Evolutionary conservation across 179 eudicot genomes (phyloP).

Genomic region (Amaranthus tricolor): DNA sequence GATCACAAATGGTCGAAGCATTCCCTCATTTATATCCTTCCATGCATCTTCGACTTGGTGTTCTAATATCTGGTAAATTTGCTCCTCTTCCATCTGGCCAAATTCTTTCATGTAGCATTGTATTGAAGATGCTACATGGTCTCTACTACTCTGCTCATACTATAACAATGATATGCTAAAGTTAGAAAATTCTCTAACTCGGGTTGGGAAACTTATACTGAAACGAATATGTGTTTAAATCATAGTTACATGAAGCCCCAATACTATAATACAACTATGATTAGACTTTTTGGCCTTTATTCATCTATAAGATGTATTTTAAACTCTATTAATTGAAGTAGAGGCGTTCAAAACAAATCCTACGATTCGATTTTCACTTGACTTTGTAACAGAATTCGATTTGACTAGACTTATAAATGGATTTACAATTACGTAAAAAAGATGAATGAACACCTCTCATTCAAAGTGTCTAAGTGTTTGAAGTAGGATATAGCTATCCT

Average conservation of each 20-base stretch:
- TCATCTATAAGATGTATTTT: too few relatives aligned
- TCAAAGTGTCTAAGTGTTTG: too few relatives aligned
- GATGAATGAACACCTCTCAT: not conserved
- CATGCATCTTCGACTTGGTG: constrained; percentile 25
- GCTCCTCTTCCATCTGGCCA: constrained; percentile 15
- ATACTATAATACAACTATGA: too few relatives aligned
- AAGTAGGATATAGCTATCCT: too few relatives aligned
- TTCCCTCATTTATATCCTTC: constrained; percentile 30
- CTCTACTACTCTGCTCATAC: constrained; percentile 27
- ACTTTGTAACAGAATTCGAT: not conserved
- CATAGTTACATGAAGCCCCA: too few relatives aligned
- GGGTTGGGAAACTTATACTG: too few relatives aligned
- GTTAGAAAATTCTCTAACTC: too few relatives aligned
- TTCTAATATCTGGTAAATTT: constrained; percentile 15
- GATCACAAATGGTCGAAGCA: constrained; percentile 15
- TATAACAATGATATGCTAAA: not conserved
- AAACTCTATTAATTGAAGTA: too few relatives aligned
- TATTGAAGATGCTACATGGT: constrained; percentile 26
- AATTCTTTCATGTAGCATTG: constrained; percentile 38
- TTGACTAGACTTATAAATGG: too few relatives aligned
- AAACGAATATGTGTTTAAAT: too few relatives aligned
- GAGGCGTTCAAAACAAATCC: too few relatives aligned
- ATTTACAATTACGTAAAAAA: not conserved
- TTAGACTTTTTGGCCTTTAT: too few relatives aligned
- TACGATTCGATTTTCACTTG: not conserved